Evolutionary conservation across 2,329 filamentous ascomycete species (phyloP), one percentile per base, ranked within the genome.

Genomic region (Aspergillus proliferans): DNA sequence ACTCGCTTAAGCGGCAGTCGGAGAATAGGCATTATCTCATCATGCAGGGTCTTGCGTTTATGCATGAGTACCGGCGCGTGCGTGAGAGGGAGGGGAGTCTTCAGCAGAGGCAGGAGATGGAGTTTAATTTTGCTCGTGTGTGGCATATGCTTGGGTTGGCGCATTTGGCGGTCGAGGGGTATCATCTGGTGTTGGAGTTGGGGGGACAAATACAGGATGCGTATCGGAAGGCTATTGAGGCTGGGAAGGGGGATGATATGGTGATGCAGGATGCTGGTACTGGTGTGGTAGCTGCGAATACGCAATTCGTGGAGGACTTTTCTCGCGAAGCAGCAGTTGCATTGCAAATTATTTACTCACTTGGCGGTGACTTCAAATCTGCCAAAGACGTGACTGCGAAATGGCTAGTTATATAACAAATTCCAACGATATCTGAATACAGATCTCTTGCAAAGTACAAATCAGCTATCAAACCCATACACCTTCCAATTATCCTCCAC

Each of bases 1-100:
- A 93, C 65, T 85, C 87, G 0, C 79, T 96, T 62, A 96, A 97
- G 67, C 81, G 92, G 2, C 88, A 95, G 67, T 84, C 86, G 0
- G 88, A 92, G 43, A 97, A 97, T 64, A 78, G 93, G 1, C 92
- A 97, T 64, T 92, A 88, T 62, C 81, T 90, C 38, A 83, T 96
- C 39, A 77, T 88, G 55, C 91, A 97, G 66, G 93, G 90, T 0
- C 78, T 96, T 45, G 76, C 84, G 0, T 96, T 95, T 60, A 71
- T 97, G 49, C 81, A 85, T 49, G 75, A 82, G 33, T 95, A 94
- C 69, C 85, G 87, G 56, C 76, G 82, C 2, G 64, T 81, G 22
- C 77, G 86, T 22, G 72, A 52, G 68, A 73, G 51, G 65, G 63
- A 69, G 28, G 70, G 67, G 5, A 64, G 64, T 7, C 57, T 70